Evolutionary conservation across 2,329 filamentous ascomycete species (phyloP).

Genomic region (Epichloe glyceriae): DNA sequence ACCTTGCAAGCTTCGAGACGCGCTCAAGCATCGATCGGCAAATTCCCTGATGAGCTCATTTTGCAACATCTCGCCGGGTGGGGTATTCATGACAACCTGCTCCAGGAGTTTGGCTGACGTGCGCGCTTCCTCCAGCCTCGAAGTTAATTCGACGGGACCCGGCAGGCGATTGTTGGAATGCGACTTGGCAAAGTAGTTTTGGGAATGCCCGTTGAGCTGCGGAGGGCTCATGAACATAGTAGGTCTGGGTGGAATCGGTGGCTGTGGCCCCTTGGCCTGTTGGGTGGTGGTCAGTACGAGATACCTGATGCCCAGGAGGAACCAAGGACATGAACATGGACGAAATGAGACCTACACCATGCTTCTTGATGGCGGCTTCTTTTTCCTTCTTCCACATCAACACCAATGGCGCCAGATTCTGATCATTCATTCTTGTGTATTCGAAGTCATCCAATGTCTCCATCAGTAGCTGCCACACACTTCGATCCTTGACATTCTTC

Average conservation of each 20-base stretch:
- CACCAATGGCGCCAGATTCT: slow-evolving; percentile 56
- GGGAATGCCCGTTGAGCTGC: slow-evolving; percentile 25
- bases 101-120: slow-evolving; percentile 87
- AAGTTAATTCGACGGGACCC: slow-evolving; percentile 60
- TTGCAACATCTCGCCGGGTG: slow-evolving; percentile 56
- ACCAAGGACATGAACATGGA: background rate
- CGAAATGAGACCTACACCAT: slow-evolving; percentile 27
- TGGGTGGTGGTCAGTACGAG: background rate
- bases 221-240: slow-evolving; percentile 4
- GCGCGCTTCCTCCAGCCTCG: slow-evolving; percentile 76
- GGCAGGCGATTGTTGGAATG: slow-evolving; percentile 43
- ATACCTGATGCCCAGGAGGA: background rate
- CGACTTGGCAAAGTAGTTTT: slow-evolving; percentile 45
- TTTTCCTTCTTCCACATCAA: slow-evolving; percentile 90
- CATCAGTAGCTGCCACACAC: slow-evolving; percentile 72
- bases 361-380: slow-evolving; percentile 42
- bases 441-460: slow-evolving; percentile 77
- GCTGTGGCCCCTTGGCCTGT: slow-evolving; percentile 11
- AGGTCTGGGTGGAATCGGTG: slow-evolving; percentile 8
- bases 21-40: slow-evolving; percentile 68
- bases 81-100: slow-evolving; percentile 80
- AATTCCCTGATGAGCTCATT: slow-evolving; percentile 95
- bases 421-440: slow-evolving; percentile 57
- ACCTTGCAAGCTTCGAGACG: slow-evolving; percentile 66
- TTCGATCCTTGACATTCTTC: slow-evolving; percentile 55